Evolutionary conservation across 305 asterid genomes (phyloP), one percentile per base, ranked within the genome.

Genomic region (Rubia tinctorum): DNA sequence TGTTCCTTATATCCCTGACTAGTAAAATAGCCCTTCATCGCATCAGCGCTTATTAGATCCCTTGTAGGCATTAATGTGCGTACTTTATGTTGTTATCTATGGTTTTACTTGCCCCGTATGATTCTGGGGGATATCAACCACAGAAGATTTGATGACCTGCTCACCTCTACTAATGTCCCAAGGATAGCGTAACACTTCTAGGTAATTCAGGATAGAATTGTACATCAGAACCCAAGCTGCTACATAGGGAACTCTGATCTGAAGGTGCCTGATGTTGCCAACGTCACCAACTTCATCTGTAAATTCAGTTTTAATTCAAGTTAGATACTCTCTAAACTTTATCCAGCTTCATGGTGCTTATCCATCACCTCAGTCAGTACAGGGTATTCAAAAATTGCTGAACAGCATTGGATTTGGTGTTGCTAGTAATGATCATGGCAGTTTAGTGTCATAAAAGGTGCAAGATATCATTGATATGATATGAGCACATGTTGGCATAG

Each of bases 1-100:
- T 69, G 85, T 76, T 44, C 75, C 81, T 27, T 82, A 81, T 78
- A 83, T 85, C 53, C 82, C 79, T 23, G 88, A 87, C 72, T 72
- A 83, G 34, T 87, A 76, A 80, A 75, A 64, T 62, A 53, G 64
- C 45, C 69, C 22, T 43, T 15, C 47, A 27, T 56, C 39, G 8
- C 59, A 25, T 56, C 22, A 8, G 9, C 71, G 22, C 44, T 62
- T 17, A 9, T 30, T 64, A 6, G 20, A 66, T 45, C 37, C 56
- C 49, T 27, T 43, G 12, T 18, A 66, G 56, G 71, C 27, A 43
- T 34, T 42, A 66, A 66, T 42, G 47, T 42, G n/a, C 55, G 3
- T 42, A 22, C 56, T 37, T 11, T 20, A 42, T 42, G 27, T 8
- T 20, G 23, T 7, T 18, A 40, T 40, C 30, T 40, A 37, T 6